phyloP scores from a whole-genome alignment of 2,329 filamentous ascomycete genomes.

The Penicillium capsulatum region DNA sequence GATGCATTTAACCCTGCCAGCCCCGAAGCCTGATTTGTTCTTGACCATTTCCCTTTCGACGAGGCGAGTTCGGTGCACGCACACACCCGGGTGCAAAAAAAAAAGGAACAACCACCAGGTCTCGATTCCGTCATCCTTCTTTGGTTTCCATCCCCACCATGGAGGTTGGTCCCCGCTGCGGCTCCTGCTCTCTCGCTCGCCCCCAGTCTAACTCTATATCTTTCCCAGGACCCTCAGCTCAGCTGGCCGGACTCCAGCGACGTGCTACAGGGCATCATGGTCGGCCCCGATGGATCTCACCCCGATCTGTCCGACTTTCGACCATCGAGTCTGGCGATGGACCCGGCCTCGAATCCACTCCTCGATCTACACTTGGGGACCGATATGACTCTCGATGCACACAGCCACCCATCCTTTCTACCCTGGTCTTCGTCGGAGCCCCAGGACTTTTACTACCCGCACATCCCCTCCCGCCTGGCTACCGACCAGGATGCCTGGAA shows the following conservation, averaged over 20 bases:
- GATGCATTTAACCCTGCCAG: constrained; percentile 11
- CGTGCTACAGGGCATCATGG: constrained; percentile 34
- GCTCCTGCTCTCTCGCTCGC: neutral
- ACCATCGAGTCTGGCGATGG: constrained; percentile 11
- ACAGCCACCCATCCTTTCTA: constrained; percentile 18
- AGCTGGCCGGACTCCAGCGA: constrained; percentile 26
- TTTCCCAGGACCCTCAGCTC: constrained; percentile 8
- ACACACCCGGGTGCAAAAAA: constrained; percentile 6
- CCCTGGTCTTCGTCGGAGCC: constrained; percentile 21
- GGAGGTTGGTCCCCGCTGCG: constrained; percentile 8
- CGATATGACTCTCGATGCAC: constrained; percentile 18
- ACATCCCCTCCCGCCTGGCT: constrained; percentile 19
- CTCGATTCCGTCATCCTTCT: too few relatives aligned
- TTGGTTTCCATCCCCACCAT: constrained; percentile 7
- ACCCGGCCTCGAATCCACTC: constrained; percentile 22
- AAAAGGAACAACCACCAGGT: too few relatives aligned
- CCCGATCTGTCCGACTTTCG: constrained; percentile 8
- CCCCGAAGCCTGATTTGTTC: constrained; percentile 2
- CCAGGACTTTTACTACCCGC: constrained; percentile 20
- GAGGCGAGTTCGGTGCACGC: neutral
- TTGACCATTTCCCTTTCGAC: neutral
- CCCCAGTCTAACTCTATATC: constrained; percentile 1
- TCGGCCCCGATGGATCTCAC: constrained; percentile 6
- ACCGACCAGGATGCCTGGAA: constrained; percentile 32
- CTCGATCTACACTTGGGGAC: constrained; percentile 27